Evolutionary conservation across 73 alveolate species (phyloP).

Genomic region (Paramecium primaurelia): DNA sequence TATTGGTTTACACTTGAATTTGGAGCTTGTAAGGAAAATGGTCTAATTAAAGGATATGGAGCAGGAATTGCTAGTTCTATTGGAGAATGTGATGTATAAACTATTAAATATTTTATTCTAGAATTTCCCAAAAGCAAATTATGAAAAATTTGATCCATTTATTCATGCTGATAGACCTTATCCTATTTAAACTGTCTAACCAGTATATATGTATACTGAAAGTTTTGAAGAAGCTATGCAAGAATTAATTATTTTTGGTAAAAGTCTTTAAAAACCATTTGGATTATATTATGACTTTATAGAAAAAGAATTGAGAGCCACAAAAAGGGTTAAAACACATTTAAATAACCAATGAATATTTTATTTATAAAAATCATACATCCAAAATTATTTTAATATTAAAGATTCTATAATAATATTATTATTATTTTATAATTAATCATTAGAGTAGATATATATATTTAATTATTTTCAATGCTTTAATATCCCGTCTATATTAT

Average conservation of each 20-base stretch:
- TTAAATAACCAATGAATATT: background rate
- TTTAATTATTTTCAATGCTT: no score
- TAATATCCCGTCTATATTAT: no score
- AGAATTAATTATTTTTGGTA: background rate
- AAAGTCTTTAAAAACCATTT: constrained; percentile 35
- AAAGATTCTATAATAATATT: background rate
- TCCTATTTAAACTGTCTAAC: background rate
- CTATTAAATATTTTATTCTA: background rate
- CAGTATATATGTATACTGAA: constrained; percentile 21
- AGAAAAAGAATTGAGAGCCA: background rate
- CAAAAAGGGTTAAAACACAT: background rate
- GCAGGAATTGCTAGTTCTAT: constrained; percentile 68
- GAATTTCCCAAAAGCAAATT: constrained; percentile 24
- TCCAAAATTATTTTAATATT: background rate
- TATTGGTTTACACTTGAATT: constrained; percentile 70
- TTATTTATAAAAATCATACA: background rate
- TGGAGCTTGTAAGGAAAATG: constrained; percentile 63
- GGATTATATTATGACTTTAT: background rate
- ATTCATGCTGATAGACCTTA: background rate
- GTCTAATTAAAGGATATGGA: constrained; percentile 63
- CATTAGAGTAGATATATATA: background rate
- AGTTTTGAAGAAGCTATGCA: constrained; percentile 25
- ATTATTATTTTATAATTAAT: no score
- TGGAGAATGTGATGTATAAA: constrained; percentile 62
- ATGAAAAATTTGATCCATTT: constrained; percentile 47